Percentiles rank a stretch among this genome's conserved stretches.
Conservation (phyloP, 805 yeast species). For the Cyberlindnera xishuangbannaensis region DNA sequence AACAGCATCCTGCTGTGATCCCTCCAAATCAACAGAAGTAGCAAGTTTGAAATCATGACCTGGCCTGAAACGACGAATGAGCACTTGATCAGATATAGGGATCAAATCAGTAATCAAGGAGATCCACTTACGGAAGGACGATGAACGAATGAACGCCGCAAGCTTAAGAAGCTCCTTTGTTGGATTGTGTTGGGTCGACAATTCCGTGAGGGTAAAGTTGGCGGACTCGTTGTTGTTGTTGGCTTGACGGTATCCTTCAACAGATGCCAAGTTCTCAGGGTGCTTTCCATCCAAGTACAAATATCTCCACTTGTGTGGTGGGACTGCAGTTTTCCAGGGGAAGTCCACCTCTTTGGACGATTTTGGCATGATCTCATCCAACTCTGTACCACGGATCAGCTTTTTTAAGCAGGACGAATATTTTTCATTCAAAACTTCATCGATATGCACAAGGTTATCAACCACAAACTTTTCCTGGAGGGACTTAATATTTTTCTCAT, state of each 20-base stretch:
- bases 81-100: slow-evolving; percentile 58
- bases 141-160: slow-evolving; percentile 52
- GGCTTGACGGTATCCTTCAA: slow-evolving; percentile 27
- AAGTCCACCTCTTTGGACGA: slow-evolving; percentile 44
- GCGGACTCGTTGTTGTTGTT: slow-evolving; percentile 47
- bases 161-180: slow-evolving; percentile 45
- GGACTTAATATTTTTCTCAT: slow-evolving; percentile 30
- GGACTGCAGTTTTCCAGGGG: slow-evolving; percentile 91
- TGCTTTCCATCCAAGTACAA: slow-evolving; percentile 71
- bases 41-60: slow-evolving; percentile 93
- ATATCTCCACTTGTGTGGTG: slow-evolving; percentile 89
- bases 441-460: slow-evolving; percentile 65
- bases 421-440: slow-evolving; percentile 53
- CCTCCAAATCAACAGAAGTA: slow-evolving; percentile 41
- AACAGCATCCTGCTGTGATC: slow-evolving; percentile 29
- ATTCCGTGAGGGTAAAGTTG: slow-evolving; percentile 39
- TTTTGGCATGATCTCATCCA: slow-evolving; percentile 56
- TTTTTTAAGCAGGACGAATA: slow-evolving; percentile 42
- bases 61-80: slow-evolving; percentile 87
- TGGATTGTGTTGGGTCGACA: slow-evolving; percentile 21
- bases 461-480: slow-evolving; percentile 52
- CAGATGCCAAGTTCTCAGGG: slow-evolving; percentile 24
- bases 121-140: slow-evolving; percentile 67
- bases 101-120: slow-evolving; percentile 52
- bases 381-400: slow-evolving; percentile 49